Base-by-base conservation (phyloP, 805 yeast genomes). In the Candida sonorensis region DNA sequence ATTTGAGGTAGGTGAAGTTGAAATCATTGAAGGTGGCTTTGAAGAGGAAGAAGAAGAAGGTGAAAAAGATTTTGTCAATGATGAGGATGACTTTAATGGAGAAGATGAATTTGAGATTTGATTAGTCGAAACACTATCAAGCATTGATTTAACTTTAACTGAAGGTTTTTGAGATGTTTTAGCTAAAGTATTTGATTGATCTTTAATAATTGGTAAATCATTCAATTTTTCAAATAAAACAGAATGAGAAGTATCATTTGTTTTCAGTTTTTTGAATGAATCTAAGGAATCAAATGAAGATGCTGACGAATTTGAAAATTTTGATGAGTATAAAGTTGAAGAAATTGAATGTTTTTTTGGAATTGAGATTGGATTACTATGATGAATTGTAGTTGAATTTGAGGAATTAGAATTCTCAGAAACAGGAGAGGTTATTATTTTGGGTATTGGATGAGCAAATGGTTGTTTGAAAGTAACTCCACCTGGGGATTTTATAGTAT, bases 121-220 rank as follows among this genome's bases (percentile, higher is more conserved):
- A n/a, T n/a, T n/a, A n/a, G n/a, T n/a, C n/a, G n/a, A n/a, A n/a
- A n/a, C 46, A 29, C 46, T 53, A 7, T 6, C 6, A 8, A 49
- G 31, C 24, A 50, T 29, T 2, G 54, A 49, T 31, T 42, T 44
- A 18, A 50, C 51, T 21, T 37, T 47, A 22, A 33, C 36, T 12
- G 37, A 30, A 2, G 43, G 36, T 17, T 37, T 41, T 9, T 37
- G 18, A 17, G 20, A 19, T 29, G 32, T 50, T 30, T 25, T 34
- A 12, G 36, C 44, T 25, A 32, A 21, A 22, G 34, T 40, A 31
- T 35, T 41, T 10, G 34, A 41, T 35, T 38, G 44, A 28, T 46
- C 54, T 23, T 44, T 45, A 31, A 48, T 49, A 4, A 31, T 25
- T 7, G 57, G 51, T 27, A 49, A 37, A 31, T 41, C 49, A 33